These are phyloP conservation scores for Trichoderma arundinaceum DNA, from an alignment of 2,329 filamentous ascomycete genomes.

Conservation along the genomic window DNA sequence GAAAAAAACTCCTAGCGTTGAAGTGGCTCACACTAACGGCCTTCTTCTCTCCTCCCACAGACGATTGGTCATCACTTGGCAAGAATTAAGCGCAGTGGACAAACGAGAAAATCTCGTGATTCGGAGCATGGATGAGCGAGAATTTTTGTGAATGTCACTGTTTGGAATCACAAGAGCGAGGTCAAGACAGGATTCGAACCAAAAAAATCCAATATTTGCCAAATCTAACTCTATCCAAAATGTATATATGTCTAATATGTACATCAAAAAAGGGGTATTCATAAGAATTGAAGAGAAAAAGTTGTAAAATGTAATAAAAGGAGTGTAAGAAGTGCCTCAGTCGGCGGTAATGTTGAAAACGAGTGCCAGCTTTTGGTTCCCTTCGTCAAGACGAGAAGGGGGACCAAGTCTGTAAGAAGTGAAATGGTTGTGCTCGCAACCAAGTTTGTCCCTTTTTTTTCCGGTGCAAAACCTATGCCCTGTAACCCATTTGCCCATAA, in stretches of 20 bases:
- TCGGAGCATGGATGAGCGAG: not conserved
- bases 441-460: conserved; percentile 33
- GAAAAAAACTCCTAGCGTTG: not conserved
- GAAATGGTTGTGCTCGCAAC: conserved; percentile 30
- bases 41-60: not conserved
- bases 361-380: conserved; percentile 42
- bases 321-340: conserved; percentile 38
- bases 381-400: not conserved
- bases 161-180: not conserved
- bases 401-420: conserved; percentile 37
- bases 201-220: not conserved
- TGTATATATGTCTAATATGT: conserved; percentile 37
- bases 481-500: conserved; percentile 21
- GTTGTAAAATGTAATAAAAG: conserved; percentile 28
- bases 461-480: conserved; percentile 20
- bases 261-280: conserved; percentile 36
- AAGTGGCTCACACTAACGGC: conserved; percentile 4
- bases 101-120: not conserved
- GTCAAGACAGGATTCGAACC: not conserved
- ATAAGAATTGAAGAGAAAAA: conserved; percentile 21
- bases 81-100: not conserved
- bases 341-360: conserved; percentile 33
- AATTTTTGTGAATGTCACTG: too few species aligned
- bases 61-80: not conserved
- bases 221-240: conserved; percentile 26